A percentile compares a stretch with the other conserved stretches of the same genome.
Evolutionary conservation across 192 early-diverging fungal species (phyloP).

Genomic region (Coemansia sp.): DNA sequence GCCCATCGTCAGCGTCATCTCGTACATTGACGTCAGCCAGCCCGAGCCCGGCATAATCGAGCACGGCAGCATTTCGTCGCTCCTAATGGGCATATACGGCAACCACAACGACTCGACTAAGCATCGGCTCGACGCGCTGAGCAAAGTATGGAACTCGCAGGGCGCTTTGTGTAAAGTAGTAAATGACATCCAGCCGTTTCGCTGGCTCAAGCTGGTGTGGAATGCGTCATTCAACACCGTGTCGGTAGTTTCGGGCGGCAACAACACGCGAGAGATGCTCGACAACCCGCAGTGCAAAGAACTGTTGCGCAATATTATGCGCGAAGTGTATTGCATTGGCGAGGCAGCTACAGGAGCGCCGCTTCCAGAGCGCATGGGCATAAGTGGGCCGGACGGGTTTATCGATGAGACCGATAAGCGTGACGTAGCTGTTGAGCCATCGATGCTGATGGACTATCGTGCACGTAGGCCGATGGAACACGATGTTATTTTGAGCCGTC

Average conservation of each 20-base stretch:
- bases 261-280: constrained; percentile 60
- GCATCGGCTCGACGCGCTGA: constrained; percentile 14
- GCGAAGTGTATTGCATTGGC: constrained; percentile 59
- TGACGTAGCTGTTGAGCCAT: constrained; percentile 42
- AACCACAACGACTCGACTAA: constrained; percentile 23
- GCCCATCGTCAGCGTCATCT: constrained; percentile 61
- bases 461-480: constrained; percentile 57
- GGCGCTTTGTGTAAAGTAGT: constrained; percentile 42
- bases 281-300: constrained; percentile 45
- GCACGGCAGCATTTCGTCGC: constrained; percentile 47
- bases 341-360: constrained; percentile 46
- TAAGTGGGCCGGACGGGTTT: constrained; percentile 33
- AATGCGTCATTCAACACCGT: constrained; percentile 70
- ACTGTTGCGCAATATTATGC: constrained; percentile 54
- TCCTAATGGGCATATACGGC: constrained; percentile 42
- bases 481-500: constrained; percentile 57
- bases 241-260: constrained; percentile 60
- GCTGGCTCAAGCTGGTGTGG: constrained; percentile 77
- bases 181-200: constrained; percentile 61
- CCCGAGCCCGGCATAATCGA: constrained; percentile 54
- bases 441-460: constrained; percentile 64
- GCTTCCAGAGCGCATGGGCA: constrained; percentile 23
- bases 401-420: constrained; percentile 26
- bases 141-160: constrained; percentile 42
- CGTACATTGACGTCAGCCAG: constrained; percentile 67